phyloP scores from a whole-genome alignment of 306 rosid species.

The Elaeagnus macrophylla region DNA sequence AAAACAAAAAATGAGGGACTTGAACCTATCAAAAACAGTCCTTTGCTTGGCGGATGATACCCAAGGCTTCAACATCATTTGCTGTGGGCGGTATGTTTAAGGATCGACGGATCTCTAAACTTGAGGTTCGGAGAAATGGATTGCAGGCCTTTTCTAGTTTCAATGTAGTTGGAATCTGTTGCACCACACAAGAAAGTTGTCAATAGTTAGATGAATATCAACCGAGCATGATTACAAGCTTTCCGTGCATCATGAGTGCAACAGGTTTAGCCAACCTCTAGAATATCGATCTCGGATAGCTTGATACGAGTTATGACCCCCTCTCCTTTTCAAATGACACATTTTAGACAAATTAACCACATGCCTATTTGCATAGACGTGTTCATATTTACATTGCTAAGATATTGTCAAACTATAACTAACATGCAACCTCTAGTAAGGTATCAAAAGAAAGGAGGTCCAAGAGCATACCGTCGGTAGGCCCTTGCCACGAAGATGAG shows the following conservation, averaged over 20 bases:
- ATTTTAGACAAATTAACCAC: no score
- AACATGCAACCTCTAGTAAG: neutral
- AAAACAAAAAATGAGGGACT: neutral
- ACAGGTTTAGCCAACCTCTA: no score
- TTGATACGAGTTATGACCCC: no score
- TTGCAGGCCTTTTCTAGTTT: slow-evolving; percentile 83
- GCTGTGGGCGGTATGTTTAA: slow-evolving; percentile 50
- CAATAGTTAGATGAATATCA: neutral
- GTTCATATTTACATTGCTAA: neutral
- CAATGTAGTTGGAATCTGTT: slow-evolving; percentile 71
- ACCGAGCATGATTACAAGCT: no score
- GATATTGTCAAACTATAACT: neutral
- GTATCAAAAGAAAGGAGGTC: no score
- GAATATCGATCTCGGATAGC: no score
- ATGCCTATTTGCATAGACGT: neutral
- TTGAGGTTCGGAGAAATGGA: slow-evolving; percentile 79
- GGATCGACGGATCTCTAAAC: slow-evolving; percentile 54
- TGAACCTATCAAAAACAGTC: slow-evolving; percentile 37
- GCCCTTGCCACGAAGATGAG: slow-evolving; percentile 66
- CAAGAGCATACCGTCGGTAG: slow-evolving; percentile 68
- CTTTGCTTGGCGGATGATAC: slow-evolving; percentile 66
- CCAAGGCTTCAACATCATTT: slow-evolving; percentile 60
- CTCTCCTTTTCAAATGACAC: no score
- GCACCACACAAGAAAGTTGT: slow-evolving; percentile 1
- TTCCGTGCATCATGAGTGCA: neutral